These are phyloP conservation scores for Wallacemonas sp. DNA, from an alignment of 208 protist species.

Conservation along the genomic window DNA sequence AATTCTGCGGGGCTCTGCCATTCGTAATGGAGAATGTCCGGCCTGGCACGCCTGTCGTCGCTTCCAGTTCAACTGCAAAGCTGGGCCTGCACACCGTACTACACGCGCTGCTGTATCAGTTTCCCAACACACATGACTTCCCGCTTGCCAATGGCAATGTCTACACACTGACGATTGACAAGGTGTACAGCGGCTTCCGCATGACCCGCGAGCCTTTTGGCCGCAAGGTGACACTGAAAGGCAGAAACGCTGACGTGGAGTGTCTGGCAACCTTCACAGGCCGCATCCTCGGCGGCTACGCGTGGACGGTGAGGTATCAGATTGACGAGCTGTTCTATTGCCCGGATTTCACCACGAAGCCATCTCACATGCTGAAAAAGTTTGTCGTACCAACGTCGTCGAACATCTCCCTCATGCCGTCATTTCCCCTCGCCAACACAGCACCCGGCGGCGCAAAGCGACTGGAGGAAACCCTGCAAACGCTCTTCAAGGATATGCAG, in stretches of 20 bases:
- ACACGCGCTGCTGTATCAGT: constrained; percentile 78
- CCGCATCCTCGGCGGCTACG: constrained; percentile 75
- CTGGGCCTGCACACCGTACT: constrained; percentile 79
- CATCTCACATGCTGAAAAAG: constrained; percentile 70
- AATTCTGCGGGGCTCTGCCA: constrained; percentile 77
- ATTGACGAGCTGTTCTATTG: constrained; percentile 91
- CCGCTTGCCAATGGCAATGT: constrained; percentile 7
- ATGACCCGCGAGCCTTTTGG: constrained; percentile 76
- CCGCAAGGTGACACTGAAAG: constrained; percentile 53
- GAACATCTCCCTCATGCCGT: constrained; percentile 69
- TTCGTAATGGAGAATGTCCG: constrained; percentile 75
- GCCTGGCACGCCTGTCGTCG: constrained; percentile 60
- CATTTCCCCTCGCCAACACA: constrained; percentile 28
- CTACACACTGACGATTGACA: constrained; percentile 78
- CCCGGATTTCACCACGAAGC: constrained; percentile 77
- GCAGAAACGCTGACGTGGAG: constrained; percentile 59
- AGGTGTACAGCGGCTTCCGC: constrained; percentile 86
- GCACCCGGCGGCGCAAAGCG: constrained; percentile 5
- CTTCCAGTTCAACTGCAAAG: constrained; percentile 65
- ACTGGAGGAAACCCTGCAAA: constrained; percentile 69
- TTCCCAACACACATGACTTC: constrained; percentile 59
- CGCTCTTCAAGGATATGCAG: constrained; percentile 77
- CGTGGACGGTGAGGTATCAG: constrained; percentile 84
- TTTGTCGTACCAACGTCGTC: constrained; percentile 69
- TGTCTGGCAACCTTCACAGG: constrained; percentile 65